phyloP scores from a whole-genome alignment of 2,329 filamentous ascomycete species.

The Colletotrichum tabaci region DNA sequence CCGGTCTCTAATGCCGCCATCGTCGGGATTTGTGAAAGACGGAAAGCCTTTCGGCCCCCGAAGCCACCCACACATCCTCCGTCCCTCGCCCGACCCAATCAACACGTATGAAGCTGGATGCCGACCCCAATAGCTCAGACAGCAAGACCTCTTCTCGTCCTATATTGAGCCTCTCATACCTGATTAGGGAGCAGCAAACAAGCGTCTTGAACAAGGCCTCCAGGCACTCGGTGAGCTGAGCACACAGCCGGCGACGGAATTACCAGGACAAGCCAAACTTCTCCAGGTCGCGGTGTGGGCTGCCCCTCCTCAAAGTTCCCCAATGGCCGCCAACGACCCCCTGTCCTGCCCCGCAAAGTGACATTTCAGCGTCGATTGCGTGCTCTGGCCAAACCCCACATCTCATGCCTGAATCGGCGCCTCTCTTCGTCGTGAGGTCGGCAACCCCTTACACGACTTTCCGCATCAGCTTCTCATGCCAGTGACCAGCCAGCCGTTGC shows the following conservation, averaged over 20 bases:
- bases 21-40: background rate
- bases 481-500: background rate
- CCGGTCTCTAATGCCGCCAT: background rate
- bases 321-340: constrained; percentile 7
- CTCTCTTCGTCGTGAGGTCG: constrained; percentile 2
- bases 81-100: background rate
- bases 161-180: background rate
- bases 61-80: background rate
- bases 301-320: background rate
- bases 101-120: too few relatives aligned
- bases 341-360: constrained; percentile 41
- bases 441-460: background rate
- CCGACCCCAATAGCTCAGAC: too few relatives aligned
- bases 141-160: background rate
- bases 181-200: background rate
- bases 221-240: constrained; percentile 1
- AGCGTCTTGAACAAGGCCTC: background rate
- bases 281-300: constrained; percentile 1
- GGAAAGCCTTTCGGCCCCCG: background rate
- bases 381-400: constrained; percentile 51
- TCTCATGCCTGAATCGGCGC: constrained; percentile 46
- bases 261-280: constrained; percentile 4
- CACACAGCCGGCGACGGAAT: background rate
- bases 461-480: background rate
- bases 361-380: constrained; percentile 50